Conservation (phyloP, 805 yeast genomes). For the Teunomyces atbi region DNA sequence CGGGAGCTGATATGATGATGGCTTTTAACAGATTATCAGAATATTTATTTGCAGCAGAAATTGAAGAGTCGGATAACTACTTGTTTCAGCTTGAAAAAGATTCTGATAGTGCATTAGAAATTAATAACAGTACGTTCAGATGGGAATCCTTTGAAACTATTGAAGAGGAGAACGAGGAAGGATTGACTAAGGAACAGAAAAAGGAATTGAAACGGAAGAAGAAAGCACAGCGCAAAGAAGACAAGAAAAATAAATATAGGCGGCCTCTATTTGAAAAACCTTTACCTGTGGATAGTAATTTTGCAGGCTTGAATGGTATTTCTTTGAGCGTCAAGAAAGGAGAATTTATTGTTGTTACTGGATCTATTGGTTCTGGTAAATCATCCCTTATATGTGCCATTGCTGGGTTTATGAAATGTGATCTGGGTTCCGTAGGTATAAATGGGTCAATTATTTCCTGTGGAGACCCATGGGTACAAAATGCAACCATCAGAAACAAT, state of each 20-base stretch:
- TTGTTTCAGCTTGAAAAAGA: not conserved
- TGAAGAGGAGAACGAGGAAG: slow-evolving; percentile 3
- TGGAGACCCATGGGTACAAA: slow-evolving; percentile 40
- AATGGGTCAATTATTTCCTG: slow-evolving; percentile 28
- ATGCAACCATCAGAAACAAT: slow-evolving; percentile 32
- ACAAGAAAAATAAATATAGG: not conserved
- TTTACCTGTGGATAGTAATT: not conserved
- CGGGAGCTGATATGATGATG: slow-evolving; percentile 13
- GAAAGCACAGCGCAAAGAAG: not conserved
- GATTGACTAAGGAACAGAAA: not conserved
- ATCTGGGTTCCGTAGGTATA: slow-evolving; percentile 20
- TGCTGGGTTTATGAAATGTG: slow-evolving; percentile 34
- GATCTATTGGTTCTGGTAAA: slow-evolving; percentile 37
- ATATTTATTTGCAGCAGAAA: slow-evolving; percentile 25
- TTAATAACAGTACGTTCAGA: slow-evolving; percentile 23
- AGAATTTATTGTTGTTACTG: slow-evolving; percentile 37
- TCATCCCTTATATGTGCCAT: slow-evolving; percentile 36
- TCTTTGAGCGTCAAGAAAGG: slow-evolving; percentile 27
- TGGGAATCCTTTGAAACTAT: slow-evolving; percentile 24
- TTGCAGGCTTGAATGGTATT: slow-evolving; percentile 19
- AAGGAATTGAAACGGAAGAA: not conserved
- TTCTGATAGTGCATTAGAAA: slow-evolving; percentile 15
- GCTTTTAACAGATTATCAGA: slow-evolving; percentile 21
- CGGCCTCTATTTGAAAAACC: not conserved
- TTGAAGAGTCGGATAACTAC: slow-evolving; percentile 3